Base-by-base conservation (phyloP, 2,329 filamentous ascomycete species). In the Colletotrichum eremochloae region DNA sequence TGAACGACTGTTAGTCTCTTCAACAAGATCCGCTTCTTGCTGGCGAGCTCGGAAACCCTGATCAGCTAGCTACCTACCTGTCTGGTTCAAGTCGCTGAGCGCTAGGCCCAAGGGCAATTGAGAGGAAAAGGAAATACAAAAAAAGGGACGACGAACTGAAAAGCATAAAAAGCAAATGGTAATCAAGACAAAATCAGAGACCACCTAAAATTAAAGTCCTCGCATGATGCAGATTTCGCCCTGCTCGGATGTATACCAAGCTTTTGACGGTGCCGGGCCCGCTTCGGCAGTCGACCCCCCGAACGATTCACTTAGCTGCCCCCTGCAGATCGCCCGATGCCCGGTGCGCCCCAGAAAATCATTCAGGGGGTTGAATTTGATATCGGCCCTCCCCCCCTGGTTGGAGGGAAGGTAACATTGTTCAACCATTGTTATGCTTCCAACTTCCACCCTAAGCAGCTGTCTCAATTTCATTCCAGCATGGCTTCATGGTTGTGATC, bases 301-400 rank as follows among this genome's bases (percentile, higher is more conserved):
- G 24, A 36, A 58, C 29, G 57, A 46, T 42, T 63, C 31, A 44
- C 24, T 46, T 15, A 20, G 29, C 20, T 31, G 38, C 20, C 40
- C 18, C 67, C 70, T 56, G 61, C 20, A 73, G 70, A 73, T 73
- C 46, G 38, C 20, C 67, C 67, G 70, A 72, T 50, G 70, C 70
- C 70, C 70, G 70, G 38, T 60, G 56, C 29, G 65, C 48, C 36
- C 31, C 61, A 38, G 24, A 56, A 33, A 64, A 31, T 24, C 60
- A 42, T 55, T 40, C 52, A 11, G 7, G 53, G 36, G 65, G 18
- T 46, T 53, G 5, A 33, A 53, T 42, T 38, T 42, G 36, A 53
- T 31, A 57, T 44, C 64, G 29, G 42, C 56, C 44, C 44, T 18
- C 20, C 46, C 11, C 46, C 46, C n/a, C 42, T 24, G 8, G 48